A percentile compares a stretch with the other conserved stretches of the same genome.
phyloP scores from a whole-genome alignment of 2,329 filamentous ascomycete species.

The Fusarium clavum region DNA sequence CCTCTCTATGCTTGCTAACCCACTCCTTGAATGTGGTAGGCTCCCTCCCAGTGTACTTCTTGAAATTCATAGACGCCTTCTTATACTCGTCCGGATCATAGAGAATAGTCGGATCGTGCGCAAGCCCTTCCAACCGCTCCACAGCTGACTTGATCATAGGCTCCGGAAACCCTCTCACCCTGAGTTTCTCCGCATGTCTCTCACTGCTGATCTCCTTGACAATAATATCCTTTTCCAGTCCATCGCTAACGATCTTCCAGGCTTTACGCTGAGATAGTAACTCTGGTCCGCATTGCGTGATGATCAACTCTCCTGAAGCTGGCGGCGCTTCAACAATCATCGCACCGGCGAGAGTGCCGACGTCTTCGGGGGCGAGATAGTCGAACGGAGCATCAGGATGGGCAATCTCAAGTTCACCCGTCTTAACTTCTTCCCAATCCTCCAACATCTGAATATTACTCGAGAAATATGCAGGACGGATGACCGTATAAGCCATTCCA shows the following conservation, averaged over 20 bases:
- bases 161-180: neutral
- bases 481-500: neutral
- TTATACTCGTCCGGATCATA: neutral
- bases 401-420: neutral
- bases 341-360: conserved; percentile 9
- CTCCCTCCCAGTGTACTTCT: conserved; percentile 14
- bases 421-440: conserved; percentile 4
- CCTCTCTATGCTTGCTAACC: conserved; percentile 11
- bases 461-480: conserved; percentile 19
- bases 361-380: conserved; percentile 26
- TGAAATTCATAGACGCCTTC: conserved; percentile 7
- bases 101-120: neutral
- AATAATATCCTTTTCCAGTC: neutral
- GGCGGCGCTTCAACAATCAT: neutral
- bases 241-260: conserved; percentile 4
- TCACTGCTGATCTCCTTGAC: conserved; percentile 8
- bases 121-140: neutral
- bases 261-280: conserved; percentile 2
- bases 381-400: conserved; percentile 6
- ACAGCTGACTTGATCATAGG: conserved; percentile 2
- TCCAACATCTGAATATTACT: conserved; percentile 15
- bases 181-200: neutral
- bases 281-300: conserved; percentile 16
- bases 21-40: conserved; percentile 12
- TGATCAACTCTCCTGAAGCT: neutral